Percentiles rank a stretch among this genome's conserved stretches.
These are phyloP conservation scores for Monascus ruber DNA, from an alignment of 2,329 filamentous ascomycete genomes.

Conservation along the genomic window DNA sequence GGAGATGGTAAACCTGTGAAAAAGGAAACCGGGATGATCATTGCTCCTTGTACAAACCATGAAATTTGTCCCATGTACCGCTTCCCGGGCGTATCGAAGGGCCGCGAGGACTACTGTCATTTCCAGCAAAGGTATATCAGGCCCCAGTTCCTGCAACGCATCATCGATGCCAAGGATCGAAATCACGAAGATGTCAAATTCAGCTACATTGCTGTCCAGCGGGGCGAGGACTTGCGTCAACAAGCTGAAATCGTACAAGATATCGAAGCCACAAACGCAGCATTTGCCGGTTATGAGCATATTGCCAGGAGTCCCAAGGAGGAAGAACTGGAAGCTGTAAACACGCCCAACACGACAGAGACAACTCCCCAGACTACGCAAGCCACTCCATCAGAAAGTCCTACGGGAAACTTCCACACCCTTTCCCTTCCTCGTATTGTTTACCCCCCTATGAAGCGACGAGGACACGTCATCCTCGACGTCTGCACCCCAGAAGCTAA, in stretches of 20 bases:
- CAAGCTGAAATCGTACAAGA: slow-evolving; percentile 37
- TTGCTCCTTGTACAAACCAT: slow-evolving; percentile 73
- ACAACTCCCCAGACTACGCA: slow-evolving; percentile 3
- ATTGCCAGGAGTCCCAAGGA: slow-evolving; percentile 24
- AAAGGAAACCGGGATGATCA: slow-evolving; percentile 53
- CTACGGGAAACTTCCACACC: slow-evolving; percentile 32
- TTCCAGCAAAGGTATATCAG: slow-evolving; percentile 83
- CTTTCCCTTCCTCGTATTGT: slow-evolving; percentile 68
- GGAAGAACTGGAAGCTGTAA: slow-evolving; percentile 5
- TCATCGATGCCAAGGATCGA: slow-evolving; percentile 54
- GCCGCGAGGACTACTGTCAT: slow-evolving; percentile 81
- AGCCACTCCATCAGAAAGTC: slow-evolving; percentile 7
- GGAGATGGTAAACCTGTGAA: slow-evolving; percentile 15
- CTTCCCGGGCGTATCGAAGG: slow-evolving; percentile 54
- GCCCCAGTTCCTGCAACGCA: slow-evolving; percentile 66
- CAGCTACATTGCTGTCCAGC: slow-evolving; percentile 76
- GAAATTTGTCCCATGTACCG: slow-evolving; percentile 78
- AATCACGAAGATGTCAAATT: slow-evolving; percentile 89
- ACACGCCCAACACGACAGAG: slow-evolving; percentile 4
- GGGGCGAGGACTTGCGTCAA: slow-evolving; percentile 53
- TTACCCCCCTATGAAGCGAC: slow-evolving; percentile 71
- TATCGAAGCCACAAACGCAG: slow-evolving; percentile 47
- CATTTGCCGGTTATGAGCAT: slow-evolving; percentile 62
- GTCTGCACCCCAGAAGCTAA: slow-evolving; percentile 76
- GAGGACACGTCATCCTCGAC: slow-evolving; percentile 79